Evolutionary conservation across 1,139 yeast genomes (phyloP).

Genomic region (Citeromyces hawaiiensis): DNA sequence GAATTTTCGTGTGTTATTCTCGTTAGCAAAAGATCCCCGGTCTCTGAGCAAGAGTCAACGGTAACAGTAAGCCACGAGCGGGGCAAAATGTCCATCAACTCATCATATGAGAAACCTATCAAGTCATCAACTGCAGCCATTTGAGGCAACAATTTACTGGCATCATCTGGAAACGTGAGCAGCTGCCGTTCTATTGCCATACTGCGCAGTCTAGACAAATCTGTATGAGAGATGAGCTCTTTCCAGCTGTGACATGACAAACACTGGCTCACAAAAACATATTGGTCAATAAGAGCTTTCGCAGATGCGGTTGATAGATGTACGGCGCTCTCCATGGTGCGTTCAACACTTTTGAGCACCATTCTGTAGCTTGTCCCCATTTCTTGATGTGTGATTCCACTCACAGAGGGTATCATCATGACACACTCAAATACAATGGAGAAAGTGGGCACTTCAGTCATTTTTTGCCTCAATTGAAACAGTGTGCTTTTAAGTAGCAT

Average conservation of each 20-base stretch:
- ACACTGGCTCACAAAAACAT: neutral
- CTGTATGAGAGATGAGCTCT: neutral
- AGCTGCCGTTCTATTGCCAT: neutral
- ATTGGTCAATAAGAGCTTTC: neutral
- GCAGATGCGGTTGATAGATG: neutral
- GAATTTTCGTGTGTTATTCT: constrained; percentile 18
- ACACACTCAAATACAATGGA: neutral
- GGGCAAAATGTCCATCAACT: neutral
- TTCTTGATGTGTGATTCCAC: neutral
- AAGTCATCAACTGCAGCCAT: neutral
- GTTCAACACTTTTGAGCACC: neutral
- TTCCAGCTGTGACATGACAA: neutral
- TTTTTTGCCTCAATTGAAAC: neutral
- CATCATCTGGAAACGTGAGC: neutral
- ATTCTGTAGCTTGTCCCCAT: neutral
- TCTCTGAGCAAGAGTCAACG: constrained; percentile 44
- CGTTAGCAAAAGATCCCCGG: constrained; percentile 45
- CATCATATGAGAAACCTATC: neutral
- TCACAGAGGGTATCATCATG: neutral
- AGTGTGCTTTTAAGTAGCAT: neutral
- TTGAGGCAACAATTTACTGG: neutral
- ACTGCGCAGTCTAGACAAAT: neutral
- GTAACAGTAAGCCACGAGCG: constrained; percentile 42
- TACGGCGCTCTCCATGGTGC: neutral
- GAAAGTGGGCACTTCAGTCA: neutral